A percentile compares a stretch with the other conserved stretches of the same genome.
Evolutionary conservation across 2,329 filamentous ascomycete species (phyloP).

Genomic region (Talaromyces sp.): DNA sequence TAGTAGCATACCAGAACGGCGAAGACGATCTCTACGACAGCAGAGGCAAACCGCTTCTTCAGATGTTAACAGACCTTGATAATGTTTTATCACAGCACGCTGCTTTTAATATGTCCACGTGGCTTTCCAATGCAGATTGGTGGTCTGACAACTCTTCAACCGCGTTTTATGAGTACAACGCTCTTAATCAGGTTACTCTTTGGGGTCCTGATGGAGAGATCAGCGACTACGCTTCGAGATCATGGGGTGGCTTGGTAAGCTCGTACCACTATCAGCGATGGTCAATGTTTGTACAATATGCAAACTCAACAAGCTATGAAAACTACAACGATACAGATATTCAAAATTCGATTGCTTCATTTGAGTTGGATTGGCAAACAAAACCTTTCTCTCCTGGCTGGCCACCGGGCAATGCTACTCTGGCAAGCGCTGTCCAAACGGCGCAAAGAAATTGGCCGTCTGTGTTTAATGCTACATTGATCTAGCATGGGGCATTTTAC

Average conservation of each 20-base stretch:
- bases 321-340: constrained; percentile 15
- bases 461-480: background rate
- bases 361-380: constrained; percentile 10
- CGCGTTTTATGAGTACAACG: constrained; percentile 41
- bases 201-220: constrained; percentile 47
- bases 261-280: constrained; percentile 45
- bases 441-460: background rate
- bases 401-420: background rate
- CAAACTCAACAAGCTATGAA: constrained; percentile 13
- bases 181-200: constrained; percentile 46
- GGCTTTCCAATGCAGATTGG: constrained; percentile 35
- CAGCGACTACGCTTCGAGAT: constrained; percentile 46
- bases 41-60: constrained; percentile 16
- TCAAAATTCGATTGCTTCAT: background rate
- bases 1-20: constrained; percentile 15
- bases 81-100: constrained; percentile 35
- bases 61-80: constrained; percentile 35
- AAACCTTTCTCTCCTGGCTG: background rate
- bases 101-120: constrained; percentile 38
- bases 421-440: background rate
- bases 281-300: constrained; percentile 42
- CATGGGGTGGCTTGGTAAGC: constrained; percentile 43
- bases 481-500: too few relatives aligned
- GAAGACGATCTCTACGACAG: constrained; percentile 14
- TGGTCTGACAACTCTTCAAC: constrained; percentile 13